Evolutionary conservation across 1,284 basidiomycete genomes (phyloP), one percentile per base, ranked within the genome.

Genomic region (Microbotryum scabiosae): DNA sequence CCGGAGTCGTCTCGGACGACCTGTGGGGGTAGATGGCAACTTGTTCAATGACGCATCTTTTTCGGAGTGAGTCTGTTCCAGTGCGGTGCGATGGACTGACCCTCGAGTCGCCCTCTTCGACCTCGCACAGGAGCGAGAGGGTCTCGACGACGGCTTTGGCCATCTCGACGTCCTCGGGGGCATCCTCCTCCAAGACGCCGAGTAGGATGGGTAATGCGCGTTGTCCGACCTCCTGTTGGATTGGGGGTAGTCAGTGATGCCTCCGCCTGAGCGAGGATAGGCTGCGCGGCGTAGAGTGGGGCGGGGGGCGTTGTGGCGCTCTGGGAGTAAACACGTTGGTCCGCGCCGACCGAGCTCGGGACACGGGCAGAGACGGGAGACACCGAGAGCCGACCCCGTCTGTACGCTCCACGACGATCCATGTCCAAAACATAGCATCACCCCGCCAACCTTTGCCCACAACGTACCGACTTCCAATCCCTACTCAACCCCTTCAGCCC

Each of bases 91-190:
- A 28, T 32, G 48, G 36, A 44, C 67, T 50, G 26, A 72, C 65
- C 30, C 68, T 62, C 25, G 67, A 68, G 47, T 71, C 71, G n/a
- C 67, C 53, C 51, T 73, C 71, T 49, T 75, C 74, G n/a, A 71
- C 64, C 65, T 90, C 87, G 74, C 88, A 90, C 18, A 92, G 79
- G 52, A 83, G 74, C 66, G 84, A 82, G 62, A 96, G 76, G 1
- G 90, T 93, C 77, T 96, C 92, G 68, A 97, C 77, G 9, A 87
- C 85, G 10, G 90, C 91, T 74, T 90, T 93, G 2, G 86, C 90
- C 61, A 88, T 90, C 70, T 96, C 92, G 10, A 84, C 80, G 73
- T 97, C 92, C 56, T 90, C 82, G 68, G 88, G 85, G 0, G 90
- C 87, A 72, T 96, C 92, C 66, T 87, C 87, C 68, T 85, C 80